Conservation (phyloP, 78 protist genomes). For the Chrysochromulina parva region DNA sequence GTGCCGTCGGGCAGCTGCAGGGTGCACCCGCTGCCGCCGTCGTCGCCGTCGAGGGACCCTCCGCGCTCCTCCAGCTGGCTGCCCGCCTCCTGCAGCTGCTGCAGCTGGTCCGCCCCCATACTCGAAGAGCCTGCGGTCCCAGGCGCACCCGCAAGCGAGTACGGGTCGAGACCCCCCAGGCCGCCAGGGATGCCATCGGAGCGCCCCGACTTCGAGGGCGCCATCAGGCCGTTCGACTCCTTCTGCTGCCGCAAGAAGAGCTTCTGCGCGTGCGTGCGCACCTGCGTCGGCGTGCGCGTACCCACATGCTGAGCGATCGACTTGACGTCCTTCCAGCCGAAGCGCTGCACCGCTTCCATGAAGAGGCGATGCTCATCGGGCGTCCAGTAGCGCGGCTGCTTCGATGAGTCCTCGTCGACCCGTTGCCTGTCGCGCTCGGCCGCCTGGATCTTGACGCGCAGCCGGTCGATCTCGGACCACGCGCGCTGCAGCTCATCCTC, state of each 20-base stretch:
- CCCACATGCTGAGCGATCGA: constrained; percentile 36
- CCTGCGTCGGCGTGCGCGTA: constrained; percentile 47
- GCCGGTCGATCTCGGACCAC: constrained; percentile 15
- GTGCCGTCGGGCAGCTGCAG: no score
- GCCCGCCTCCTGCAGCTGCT: no score
- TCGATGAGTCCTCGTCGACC: neutral
- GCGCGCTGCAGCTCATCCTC: constrained; percentile 34
- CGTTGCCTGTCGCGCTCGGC: constrained; percentile 5
- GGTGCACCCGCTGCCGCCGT: no score
- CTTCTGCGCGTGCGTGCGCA: constrained; percentile 53
- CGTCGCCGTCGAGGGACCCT: no score
- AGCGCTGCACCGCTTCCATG: constrained; percentile 23
- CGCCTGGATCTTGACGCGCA: neutral
- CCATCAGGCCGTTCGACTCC: neutral
- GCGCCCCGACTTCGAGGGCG: no score
- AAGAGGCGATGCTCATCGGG: constrained; percentile 40
- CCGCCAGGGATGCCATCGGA: no score
- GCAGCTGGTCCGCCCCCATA: no score
- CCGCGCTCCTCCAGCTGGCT: no score
- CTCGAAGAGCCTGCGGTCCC: no score
- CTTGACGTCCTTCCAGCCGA: constrained; percentile 45
- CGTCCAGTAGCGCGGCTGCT: constrained; percentile 33
- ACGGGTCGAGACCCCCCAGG: no score
- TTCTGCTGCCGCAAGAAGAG: constrained; percentile 22
- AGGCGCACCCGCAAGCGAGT: no score